phyloP scores from a whole-genome alignment of 2,329 filamentous ascomycete species.

The Alternaria sp. region DNA sequence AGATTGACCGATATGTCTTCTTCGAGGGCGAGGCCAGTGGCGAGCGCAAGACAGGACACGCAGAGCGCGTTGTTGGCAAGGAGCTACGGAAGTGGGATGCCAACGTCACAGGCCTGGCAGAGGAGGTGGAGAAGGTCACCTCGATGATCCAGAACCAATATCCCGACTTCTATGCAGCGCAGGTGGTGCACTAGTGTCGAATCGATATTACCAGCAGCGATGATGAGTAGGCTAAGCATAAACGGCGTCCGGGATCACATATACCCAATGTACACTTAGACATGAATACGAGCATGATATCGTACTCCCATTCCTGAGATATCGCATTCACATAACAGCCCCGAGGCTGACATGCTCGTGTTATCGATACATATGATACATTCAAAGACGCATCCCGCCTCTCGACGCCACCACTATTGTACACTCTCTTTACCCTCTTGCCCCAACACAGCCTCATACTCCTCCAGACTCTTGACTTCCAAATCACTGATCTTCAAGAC shows the following conservation, averaged over 20 bases:
- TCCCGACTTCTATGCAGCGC: slow-evolving; percentile 62
- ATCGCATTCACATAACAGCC: background rate
- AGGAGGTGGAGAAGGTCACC: slow-evolving; percentile 87
- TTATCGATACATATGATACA: slow-evolving; percentile 28
- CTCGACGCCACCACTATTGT: slow-evolving; percentile 5
- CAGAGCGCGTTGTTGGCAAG: slow-evolving; percentile 64
- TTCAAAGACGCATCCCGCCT: background rate
- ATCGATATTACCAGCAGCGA: background rate
- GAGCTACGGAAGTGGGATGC: slow-evolving; percentile 87
- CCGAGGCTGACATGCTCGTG: background rate
- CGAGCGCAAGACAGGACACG: slow-evolving; percentile 69
- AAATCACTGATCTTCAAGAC: slow-evolving; percentile 84
- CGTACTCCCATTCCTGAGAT: background rate
- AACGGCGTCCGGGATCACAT: slow-evolving; percentile 4
- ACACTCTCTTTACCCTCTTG: slow-evolving; percentile 2
- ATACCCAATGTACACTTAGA: slow-evolving; percentile 10
- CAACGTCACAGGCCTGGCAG: slow-evolving; percentile 83
- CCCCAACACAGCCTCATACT: slow-evolving; percentile 53
- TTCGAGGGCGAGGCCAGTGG: slow-evolving; percentile 81
- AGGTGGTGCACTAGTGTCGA: slow-evolving; percentile 43
- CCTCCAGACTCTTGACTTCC: slow-evolving; percentile 66
- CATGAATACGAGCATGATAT: background rate
- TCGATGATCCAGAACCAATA: slow-evolving; percentile 81
- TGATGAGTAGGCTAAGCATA: background rate
- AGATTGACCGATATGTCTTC: slow-evolving; percentile 86